Evolutionary conservation across 805 yeast genomes (phyloP), one percentile per base, ranked within the genome.

Genomic region (Pichia nanzhaoensis): DNA sequence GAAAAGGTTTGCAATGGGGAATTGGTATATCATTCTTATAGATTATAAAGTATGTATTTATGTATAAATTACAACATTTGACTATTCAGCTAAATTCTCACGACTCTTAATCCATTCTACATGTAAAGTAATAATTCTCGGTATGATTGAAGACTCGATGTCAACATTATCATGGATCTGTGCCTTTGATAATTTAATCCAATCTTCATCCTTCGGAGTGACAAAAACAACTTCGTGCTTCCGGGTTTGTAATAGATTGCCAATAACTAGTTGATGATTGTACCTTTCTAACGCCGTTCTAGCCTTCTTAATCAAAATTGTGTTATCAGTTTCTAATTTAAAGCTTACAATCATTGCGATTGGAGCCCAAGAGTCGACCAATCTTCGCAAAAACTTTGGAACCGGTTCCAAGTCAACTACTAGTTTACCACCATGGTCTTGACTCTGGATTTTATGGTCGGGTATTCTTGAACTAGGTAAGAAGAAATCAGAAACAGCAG

Each of bases 401-500:
- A 93, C 99, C 4, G 96, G 98, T 60, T 91, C 97, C 52, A 93
- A 68, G 54, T 89, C 84, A 10, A 93, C 86, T 8, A 83, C 77
- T 37, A 93, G 68, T 57, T 85, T 87, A 3, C 95, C 95, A 10
- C 77, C 77, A 4, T 55, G 48, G 20, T 77, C 79, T 47, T 80
- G 81, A 4, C 95, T 82, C 64, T 93, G 99, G 50, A 93, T 93
- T 66, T 93, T 93, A 66, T 93, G 99, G 56, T 88, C 89, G 2
- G 97, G 95, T 55, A 89, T 70, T 52, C 86, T 74, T 1, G 90
- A 80, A 36, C 76, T 77, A 1, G 99, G 99, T 35, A 93, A 72
- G 66, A 90, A 93, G 65, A 93, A 93, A 61, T 93, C 99, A 7
- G 96, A 86, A 0, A 93, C 99, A 0, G 99, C 99, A 8, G 99